A percentile compares a stretch with the other conserved stretches of the same genome.
Evolutionary conservation across 352 stramenopile species (phyloP).

Genomic region (Phytophthora pinifolia): DNA sequence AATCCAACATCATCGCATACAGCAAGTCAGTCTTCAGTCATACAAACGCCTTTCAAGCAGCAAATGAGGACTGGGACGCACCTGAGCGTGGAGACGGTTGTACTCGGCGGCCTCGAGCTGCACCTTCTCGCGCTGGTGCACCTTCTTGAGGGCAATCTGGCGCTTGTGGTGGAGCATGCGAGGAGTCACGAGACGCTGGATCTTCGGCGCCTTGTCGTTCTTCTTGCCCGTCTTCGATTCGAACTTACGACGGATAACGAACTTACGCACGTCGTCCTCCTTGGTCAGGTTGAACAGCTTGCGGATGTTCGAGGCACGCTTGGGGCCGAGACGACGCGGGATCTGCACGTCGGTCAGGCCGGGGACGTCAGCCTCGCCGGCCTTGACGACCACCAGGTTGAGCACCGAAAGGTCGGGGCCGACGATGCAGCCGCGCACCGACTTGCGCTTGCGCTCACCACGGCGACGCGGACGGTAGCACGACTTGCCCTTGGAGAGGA

Average conservation of each 20-base stretch:
- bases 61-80: conserved; percentile 36
- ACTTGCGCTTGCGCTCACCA: conserved; percentile 99
- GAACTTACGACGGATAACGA: conserved; percentile 98
- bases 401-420: conserved; percentile 98
- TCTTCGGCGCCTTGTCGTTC: conserved; percentile 98
- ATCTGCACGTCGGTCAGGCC: conserved; percentile 97
- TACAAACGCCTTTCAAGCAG: neutral
- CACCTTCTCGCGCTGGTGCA: conserved; percentile 88
- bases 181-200: conserved; percentile 99
- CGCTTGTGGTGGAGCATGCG: conserved; percentile 96
- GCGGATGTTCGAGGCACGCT: conserved; percentile 99
- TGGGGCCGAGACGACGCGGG: conserved; percentile 97
- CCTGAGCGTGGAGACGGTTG: conserved; percentile 96
- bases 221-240: conserved; percentile 99
- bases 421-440: conserved; percentile 99
- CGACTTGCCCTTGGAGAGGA: conserved; percentile 98
- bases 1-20: conserved; percentile 38
- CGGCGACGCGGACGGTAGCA: conserved; percentile 94
- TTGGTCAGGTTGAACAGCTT: conserved; percentile 99
- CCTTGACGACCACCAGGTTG: conserved; percentile 99
- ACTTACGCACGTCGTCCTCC: conserved; percentile 99
- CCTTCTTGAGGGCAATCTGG: conserved; percentile 86
- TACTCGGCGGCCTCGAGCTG: conserved; percentile 96
- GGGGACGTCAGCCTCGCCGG: conserved; percentile 94
- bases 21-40: conserved; percentile 39